Percentiles rank a stretch among this genome's conserved stretches.
These are phyloP conservation scores for Besnoitia besnoiti DNA, from an alignment of 169 alveolate genomes.

Conservation along the genomic window DNA sequence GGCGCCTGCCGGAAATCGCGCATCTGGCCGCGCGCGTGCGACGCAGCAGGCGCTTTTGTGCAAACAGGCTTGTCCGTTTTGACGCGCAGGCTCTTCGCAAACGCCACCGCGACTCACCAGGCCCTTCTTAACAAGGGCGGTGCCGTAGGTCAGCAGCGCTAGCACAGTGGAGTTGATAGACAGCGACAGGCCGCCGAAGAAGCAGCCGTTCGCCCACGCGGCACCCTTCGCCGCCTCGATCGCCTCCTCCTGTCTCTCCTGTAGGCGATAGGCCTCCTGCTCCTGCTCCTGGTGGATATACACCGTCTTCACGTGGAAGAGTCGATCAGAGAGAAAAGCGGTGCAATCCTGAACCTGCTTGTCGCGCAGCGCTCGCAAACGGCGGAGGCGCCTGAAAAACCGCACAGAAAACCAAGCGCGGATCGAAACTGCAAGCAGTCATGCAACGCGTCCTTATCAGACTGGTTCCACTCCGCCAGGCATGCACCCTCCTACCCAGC, in stretches of 20 bases:
- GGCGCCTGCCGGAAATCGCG: no score
- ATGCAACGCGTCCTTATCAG: no score
- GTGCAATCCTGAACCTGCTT: conserved; percentile 20
- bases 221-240: conserved; percentile 34
- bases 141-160: conserved; percentile 45
- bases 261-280: conserved; percentile 20
- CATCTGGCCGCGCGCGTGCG: no score
- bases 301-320: conserved; percentile 35
- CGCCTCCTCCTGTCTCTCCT: neutral
- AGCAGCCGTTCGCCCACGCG: conserved; percentile 38
- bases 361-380: conserved; percentile 29
- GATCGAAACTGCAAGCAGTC: no score
- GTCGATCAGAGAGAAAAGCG: conserved; percentile 25
- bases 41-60: neutral
- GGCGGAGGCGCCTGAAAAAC: conserved; percentile 47
- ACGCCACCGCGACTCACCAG: conserved; percentile 24
- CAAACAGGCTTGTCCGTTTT: no score
- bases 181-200: conserved; percentile 38
- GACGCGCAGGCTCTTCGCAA: no score
- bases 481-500: no score
- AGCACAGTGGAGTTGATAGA: conserved; percentile 39
- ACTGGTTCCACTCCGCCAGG: no score
- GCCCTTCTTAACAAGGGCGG: conserved; percentile 18
- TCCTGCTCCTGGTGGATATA: conserved; percentile 61
- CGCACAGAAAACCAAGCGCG: neutral